phyloP scores from a whole-genome alignment of 768 basidiomycete genomes.

The Macrocybe gigantea region DNA sequence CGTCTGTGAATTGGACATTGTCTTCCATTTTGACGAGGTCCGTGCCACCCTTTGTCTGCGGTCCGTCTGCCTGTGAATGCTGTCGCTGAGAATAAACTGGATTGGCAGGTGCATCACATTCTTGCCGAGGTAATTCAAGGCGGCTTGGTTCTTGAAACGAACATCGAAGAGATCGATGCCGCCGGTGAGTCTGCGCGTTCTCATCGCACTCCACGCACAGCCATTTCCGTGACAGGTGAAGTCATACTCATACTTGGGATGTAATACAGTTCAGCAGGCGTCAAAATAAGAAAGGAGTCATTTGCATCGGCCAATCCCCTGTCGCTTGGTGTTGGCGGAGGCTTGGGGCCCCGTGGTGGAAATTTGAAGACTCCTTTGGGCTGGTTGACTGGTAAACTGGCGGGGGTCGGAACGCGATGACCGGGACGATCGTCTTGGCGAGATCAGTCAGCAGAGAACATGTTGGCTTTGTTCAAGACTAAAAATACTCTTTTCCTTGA shows the following conservation, averaged over 20 bases:
- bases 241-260: not conserved
- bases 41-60: slow-evolving; percentile 8
- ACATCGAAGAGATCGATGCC: slow-evolving; percentile 76
- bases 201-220: slow-evolving; percentile 6
- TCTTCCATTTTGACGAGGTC: slow-evolving; percentile 98
- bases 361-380: slow-evolving; percentile 68
- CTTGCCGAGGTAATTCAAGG: slow-evolving; percentile 96
- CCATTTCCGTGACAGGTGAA: not conserved
- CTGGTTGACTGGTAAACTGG: slow-evolving; percentile 73
- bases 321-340: slow-evolving; percentile 57
- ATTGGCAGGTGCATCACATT: slow-evolving; percentile 80
- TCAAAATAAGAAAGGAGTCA: slow-evolving; percentile 71
- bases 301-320: slow-evolving; percentile 80
- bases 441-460: too few species aligned
- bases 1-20: slow-evolving; percentile 96
- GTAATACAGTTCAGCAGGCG: slow-evolving; percentile 55
- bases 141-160: slow-evolving; percentile 93
- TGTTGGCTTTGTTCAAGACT: too few species aligned
- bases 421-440: not conserved
- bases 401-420: slow-evolving; percentile 55
- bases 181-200: slow-evolving; percentile 44
- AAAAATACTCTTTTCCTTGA: too few species aligned
- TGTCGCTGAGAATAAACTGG: too few species aligned
- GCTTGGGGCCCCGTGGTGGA: slow-evolving; percentile 54
- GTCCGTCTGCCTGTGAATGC: not conserved